These are phyloP conservation scores for Rosa rugosa DNA, from an alignment of 306 rosid species.

Conservation along the genomic window DNA sequence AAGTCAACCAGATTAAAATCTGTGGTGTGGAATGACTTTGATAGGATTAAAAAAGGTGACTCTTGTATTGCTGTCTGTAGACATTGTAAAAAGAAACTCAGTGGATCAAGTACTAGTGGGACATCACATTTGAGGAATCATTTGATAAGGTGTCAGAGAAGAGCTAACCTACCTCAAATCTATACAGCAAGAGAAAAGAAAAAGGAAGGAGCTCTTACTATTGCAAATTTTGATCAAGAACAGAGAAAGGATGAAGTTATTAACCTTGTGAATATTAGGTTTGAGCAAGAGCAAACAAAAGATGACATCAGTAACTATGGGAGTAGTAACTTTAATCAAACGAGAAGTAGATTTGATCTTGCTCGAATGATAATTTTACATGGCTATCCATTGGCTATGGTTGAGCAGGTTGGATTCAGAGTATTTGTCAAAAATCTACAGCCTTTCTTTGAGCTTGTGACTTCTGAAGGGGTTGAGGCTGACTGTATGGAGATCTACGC, in stretches of 20 bases:
- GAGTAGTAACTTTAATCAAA: constrained; percentile 71
- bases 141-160: constrained; percentile 89
- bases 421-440: constrained; percentile 88
- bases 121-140: constrained; percentile 99
- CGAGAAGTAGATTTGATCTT: constrained; percentile 89
- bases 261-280: constrained; percentile 74
- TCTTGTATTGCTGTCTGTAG: constrained; percentile 87
- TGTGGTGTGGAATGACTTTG: constrained; percentile 97
- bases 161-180: constrained; percentile 62
- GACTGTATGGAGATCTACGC: constrained; percentile 87
- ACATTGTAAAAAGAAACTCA: constrained; percentile 96
- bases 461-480: constrained; percentile 72
- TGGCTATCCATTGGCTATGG: constrained; percentile 94
- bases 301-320: constrained; percentile 56
- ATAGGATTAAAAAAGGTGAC: constrained; percentile 91
- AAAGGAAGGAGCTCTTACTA: constrained; percentile 68
- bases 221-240: constrained; percentile 71
- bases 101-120: constrained; percentile 98
- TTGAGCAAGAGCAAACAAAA: constrained; percentile 83
- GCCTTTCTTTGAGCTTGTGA: constrained; percentile 89
- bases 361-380: constrained; percentile 98
- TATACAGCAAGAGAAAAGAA: constrained; percentile 78
- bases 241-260: constrained; percentile 72
- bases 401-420: constrained; percentile 92
- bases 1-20: constrained; percentile 93